Evolutionary conservation across 139 green algal genomes (phyloP).

Genomic region (Parachlorella kessleri): DNA sequence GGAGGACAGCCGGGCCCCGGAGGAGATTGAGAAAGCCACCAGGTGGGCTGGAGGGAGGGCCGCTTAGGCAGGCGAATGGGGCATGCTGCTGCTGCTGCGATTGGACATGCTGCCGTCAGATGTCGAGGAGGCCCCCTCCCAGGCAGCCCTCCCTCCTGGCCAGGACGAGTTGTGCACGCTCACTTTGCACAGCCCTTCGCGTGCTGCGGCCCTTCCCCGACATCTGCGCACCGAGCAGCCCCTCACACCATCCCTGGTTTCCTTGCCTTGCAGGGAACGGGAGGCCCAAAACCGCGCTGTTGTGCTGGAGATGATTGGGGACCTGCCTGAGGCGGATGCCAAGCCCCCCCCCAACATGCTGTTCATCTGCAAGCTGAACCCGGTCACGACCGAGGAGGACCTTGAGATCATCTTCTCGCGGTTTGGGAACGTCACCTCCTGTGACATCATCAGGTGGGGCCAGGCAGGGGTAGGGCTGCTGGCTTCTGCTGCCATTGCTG

Average conservation of each 20-base stretch:
- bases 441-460: conserved; percentile 86
- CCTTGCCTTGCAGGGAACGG: conserved; percentile 39
- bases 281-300: conserved; percentile 91
- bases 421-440: conserved; percentile 92
- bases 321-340: conserved; percentile 90
- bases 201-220: too few relatives aligned
- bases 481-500: not conserved
- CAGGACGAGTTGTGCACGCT: too few relatives aligned
- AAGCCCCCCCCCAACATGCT: conserved; percentile 94
- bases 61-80: too few relatives aligned
- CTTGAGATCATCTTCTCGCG: conserved; percentile 98
- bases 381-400: conserved; percentile 92
- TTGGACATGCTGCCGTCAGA: too few relatives aligned
- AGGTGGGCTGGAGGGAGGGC: too few relatives aligned
- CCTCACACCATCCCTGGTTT: too few relatives aligned
- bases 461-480: not conserved
- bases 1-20: conserved; percentile 68
- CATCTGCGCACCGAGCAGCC: too few relatives aligned
- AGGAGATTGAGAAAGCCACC: conserved; percentile 83
- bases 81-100: too few relatives aligned
- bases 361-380: conserved; percentile 99
- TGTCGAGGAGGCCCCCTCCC: too few relatives aligned
- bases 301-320: conserved; percentile 98
- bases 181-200: too few relatives aligned
- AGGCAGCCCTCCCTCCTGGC: too few relatives aligned